Conservation (phyloP, 2,329 filamentous ascomycete genomes). For the Trichoderma sp. region DNA sequence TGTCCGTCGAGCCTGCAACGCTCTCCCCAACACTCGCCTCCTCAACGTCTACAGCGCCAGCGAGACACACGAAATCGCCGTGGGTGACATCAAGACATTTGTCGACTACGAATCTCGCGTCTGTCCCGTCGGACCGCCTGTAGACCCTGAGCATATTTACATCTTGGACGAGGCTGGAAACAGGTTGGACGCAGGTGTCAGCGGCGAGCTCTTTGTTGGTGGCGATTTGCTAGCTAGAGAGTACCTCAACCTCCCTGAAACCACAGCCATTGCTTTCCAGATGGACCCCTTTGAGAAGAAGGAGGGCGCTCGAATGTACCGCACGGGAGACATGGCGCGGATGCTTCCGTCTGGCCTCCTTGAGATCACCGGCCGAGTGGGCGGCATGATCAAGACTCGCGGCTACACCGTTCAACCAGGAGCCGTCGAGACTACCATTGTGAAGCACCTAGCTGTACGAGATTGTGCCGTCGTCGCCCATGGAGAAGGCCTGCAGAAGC, state of each 20-base stretch:
- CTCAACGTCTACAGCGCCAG: slow-evolving; percentile 81
- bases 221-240: slow-evolving; percentile 71
- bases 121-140: slow-evolving; percentile 69
- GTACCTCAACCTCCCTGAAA: slow-evolving; percentile 77
- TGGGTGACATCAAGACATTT: slow-evolving; percentile 69
- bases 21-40: slow-evolving; percentile 65
- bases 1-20: slow-evolving; percentile 63
- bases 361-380: slow-evolving; percentile 73
- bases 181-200: slow-evolving; percentile 58
- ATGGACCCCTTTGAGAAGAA: slow-evolving; percentile 60
- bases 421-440: slow-evolving; percentile 71
- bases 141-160: slow-evolving; percentile 67
- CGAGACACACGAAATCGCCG: slow-evolving; percentile 78
- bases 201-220: slow-evolving; percentile 73
- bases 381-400: slow-evolving; percentile 77
- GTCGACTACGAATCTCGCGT: slow-evolving; percentile 61
- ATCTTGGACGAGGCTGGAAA: slow-evolving; percentile 69
- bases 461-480: slow-evolving; percentile 71
- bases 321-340: slow-evolving; percentile 68
- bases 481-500: slow-evolving; percentile 71
- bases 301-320: slow-evolving; percentile 66
- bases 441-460: slow-evolving; percentile 65
- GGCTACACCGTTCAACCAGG: slow-evolving; percentile 76
- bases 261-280: slow-evolving; percentile 69
- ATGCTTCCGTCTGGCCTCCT: slow-evolving; percentile 65